Conservation (phyloP, 2,329 filamentous ascomycete species). For the Fusarium albosuccineum region DNA sequence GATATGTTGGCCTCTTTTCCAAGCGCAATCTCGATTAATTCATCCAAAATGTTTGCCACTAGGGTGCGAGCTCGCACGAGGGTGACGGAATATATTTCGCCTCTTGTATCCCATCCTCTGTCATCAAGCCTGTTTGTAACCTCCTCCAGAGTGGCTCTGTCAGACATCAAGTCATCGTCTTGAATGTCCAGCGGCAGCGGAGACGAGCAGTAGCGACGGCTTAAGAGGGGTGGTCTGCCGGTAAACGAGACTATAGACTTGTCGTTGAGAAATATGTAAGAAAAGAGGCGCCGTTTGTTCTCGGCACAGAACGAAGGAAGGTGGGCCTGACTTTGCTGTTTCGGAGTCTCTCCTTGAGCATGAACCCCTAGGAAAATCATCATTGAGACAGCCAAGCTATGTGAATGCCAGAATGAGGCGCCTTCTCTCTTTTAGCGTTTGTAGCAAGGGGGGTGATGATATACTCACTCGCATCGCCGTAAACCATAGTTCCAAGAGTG, state of each 20-base stretch:
- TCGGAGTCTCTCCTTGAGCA: constrained; percentile 34
- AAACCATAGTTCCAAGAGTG: constrained; percentile 53
- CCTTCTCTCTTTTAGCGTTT: constrained; percentile 39
- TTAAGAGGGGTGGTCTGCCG: constrained; percentile 66
- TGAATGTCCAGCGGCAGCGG: constrained; percentile 67
- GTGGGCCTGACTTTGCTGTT: neutral
- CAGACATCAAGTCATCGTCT: constrained; percentile 62
- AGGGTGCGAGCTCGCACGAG: constrained; percentile 61
- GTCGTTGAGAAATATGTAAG: constrained; percentile 58
- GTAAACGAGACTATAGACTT: constrained; percentile 65
- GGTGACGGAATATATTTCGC: constrained; percentile 58
- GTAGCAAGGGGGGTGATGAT: neutral
- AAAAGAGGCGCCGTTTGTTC: constrained; percentile 49
- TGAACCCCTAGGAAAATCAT: constrained; percentile 54
- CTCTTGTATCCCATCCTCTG: constrained; percentile 66
- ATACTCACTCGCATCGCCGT: constrained; percentile 57
- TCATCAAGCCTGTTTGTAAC: constrained; percentile 55
- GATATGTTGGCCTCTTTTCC: constrained; percentile 45
- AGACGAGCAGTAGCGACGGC: constrained; percentile 65
- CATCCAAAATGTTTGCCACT: constrained; percentile 66
- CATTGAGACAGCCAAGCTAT: constrained; percentile 54
- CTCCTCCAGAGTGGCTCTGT: constrained; percentile 47
- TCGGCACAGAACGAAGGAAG: constrained; percentile 52
- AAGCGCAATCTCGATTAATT: constrained; percentile 71
- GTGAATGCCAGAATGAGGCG: constrained; percentile 53